These are phyloP conservation scores for Clonostachys chloroleuca DNA, from an alignment of 2,329 filamentous ascomycete species.

Conservation along the genomic window DNA sequence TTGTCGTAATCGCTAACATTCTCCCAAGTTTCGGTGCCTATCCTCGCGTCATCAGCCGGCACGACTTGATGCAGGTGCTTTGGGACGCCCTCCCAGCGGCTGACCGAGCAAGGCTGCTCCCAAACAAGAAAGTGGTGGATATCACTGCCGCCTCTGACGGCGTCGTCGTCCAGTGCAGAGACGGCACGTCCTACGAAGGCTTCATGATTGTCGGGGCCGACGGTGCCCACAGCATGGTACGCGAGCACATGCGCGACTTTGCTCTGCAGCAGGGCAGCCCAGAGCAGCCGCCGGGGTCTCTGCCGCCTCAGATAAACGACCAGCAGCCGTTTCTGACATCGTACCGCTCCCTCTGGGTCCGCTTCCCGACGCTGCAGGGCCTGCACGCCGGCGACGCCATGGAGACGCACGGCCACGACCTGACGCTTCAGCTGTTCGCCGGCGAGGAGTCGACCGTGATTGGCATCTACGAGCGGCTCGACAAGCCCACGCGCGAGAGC, in stretches of 20 bases:
- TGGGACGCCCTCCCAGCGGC: background rate
- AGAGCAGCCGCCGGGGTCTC: background rate
- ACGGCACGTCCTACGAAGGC: slow-evolving; percentile 1
- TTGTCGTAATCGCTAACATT: background rate
- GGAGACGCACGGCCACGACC: background rate
- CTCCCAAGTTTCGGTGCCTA: background rate
- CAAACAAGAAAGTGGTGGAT: slow-evolving; percentile 1
- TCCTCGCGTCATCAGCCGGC: background rate
- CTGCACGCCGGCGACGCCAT: background rate
- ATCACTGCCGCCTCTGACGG: background rate
- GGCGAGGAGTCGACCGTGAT: slow-evolving; percentile 11
- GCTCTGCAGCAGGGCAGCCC: slow-evolving; percentile 9
- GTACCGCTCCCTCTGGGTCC: slow-evolving; percentile 26
- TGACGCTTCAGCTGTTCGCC: slow-evolving; percentile 11
- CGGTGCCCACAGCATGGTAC: slow-evolving; percentile 12
- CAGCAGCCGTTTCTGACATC: slow-evolving; percentile 21
- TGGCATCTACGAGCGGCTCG: slow-evolving; percentile 18
- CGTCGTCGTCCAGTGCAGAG: slow-evolving; percentile 1
- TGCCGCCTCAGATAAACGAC: slow-evolving; percentile 8
- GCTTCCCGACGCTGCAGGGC: slow-evolving; percentile 12
- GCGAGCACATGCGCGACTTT: slow-evolving; percentile 13
- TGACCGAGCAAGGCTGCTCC: background rate
- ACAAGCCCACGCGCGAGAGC: slow-evolving; percentile 13
- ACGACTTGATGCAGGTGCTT: background rate
- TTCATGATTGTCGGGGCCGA: slow-evolving; percentile 10